Evolutionary conservation across 495 filamentous ascomycete species (phyloP).

Genomic region (Lepraria neglecta): DNA sequence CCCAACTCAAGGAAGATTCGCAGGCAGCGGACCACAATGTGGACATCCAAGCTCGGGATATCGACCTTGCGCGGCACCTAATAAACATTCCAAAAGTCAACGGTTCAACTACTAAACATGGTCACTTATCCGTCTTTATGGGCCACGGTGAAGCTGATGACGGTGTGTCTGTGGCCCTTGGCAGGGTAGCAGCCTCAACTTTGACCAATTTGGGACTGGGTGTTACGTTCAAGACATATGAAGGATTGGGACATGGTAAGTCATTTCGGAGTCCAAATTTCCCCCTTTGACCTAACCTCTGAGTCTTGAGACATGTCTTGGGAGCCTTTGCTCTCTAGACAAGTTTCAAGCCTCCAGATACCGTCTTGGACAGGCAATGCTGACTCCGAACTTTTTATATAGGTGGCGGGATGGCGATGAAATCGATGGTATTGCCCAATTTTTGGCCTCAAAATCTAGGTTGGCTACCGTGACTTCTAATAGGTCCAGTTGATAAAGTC

Average conservation of each 20-base stretch:
- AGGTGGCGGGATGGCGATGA: not conserved
- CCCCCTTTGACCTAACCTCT: no score
- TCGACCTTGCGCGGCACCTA: not conserved
- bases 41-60: not conserved
- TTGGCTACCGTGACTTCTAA: no score
- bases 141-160: slow-evolving; percentile 8
- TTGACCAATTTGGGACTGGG: not conserved
- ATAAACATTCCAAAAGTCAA: not conserved
- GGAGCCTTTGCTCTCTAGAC: no score
- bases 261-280: no score
- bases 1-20: not conserved
- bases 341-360: no score
- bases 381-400: not conserved
- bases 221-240: not conserved
- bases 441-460: not conserved
- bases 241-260: not conserved
- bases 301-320: no score
- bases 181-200: not conserved
- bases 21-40: not conserved
- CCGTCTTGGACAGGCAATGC: no score
- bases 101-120: not conserved
- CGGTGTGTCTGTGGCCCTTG: not conserved
- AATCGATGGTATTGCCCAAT: not conserved
- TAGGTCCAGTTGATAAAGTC: no score
- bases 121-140: not conserved